A percentile compares a stretch with the other conserved stretches of the same genome.
Evolutionary conservation across 2,329 filamentous ascomycete species (phyloP).

Genomic region (Coniochaeta sp.): DNA sequence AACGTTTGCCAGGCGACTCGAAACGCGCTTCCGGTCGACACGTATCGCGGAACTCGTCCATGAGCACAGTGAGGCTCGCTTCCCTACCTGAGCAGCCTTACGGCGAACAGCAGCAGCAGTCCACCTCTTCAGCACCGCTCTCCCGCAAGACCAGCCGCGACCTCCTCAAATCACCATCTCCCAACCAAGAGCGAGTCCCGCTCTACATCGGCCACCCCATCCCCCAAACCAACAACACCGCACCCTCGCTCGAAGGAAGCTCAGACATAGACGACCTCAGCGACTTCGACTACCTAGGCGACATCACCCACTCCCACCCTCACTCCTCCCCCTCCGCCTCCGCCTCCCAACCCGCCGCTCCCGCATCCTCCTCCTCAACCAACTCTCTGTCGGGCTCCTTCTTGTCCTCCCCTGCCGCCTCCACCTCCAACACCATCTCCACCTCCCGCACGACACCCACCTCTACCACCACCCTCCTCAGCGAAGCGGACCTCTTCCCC

Average conservation of each 20-base stretch:
- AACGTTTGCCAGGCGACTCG: neutral
- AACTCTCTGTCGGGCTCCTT: neutral
- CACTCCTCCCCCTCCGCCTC: too few relatives aligned
- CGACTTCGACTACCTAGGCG: constrained; percentile 13
- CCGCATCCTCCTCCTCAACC: too few relatives aligned
- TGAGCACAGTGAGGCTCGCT: neutral
- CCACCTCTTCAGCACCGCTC: too few relatives aligned
- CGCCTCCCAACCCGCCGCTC: too few relatives aligned
- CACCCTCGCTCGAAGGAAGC: constrained; percentile 16
- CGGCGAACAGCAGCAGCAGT: neutral
- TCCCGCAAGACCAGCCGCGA: neutral
- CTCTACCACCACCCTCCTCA: neutral
- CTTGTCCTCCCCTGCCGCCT: constrained; percentile 11
- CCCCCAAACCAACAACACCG: constrained; percentile 4
- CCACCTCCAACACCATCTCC: too few relatives aligned
- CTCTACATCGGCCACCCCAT: constrained; percentile 9
- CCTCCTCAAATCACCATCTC: neutral
- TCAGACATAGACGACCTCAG: constrained; percentile 20
- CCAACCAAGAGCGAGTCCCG: neutral
- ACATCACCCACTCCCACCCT: constrained; percentile 8
- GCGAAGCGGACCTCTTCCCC: neutral
- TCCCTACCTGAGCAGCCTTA: neutral
- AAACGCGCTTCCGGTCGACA: constrained; percentile 1
- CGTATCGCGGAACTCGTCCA: neutral
- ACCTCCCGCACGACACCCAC: constrained; percentile 5